These are phyloP conservation scores for Saccharum spontaneum DNA, from an alignment of 176 grass and related monocot genomes.

Conservation along the genomic window DNA sequence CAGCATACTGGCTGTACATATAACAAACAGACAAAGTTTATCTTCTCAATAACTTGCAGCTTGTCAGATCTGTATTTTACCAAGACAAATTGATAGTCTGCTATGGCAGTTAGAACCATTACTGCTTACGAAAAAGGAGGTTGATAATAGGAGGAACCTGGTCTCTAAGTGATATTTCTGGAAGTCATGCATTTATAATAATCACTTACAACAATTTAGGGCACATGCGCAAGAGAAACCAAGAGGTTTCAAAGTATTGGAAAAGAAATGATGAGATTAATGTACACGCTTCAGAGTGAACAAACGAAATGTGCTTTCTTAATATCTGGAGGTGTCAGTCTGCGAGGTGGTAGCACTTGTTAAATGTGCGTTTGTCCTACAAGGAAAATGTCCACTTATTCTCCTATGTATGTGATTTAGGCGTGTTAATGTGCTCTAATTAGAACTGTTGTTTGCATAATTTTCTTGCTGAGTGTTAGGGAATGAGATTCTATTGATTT, in stretches of 20 bases:
- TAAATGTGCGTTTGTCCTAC: background rate
- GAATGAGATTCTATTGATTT: too few species aligned
- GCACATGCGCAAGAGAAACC: background rate
- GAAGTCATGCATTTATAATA: background rate
- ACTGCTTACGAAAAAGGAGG: background rate
- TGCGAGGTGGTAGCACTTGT: background rate
- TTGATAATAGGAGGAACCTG: background rate
- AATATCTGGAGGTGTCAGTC: background rate
- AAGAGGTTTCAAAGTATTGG: background rate
- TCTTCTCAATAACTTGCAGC: background rate
- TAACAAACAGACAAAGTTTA: background rate
- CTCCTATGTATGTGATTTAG: background rate
- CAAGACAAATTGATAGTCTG: background rate
- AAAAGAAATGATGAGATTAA: background rate
- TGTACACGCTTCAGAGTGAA: background rate
- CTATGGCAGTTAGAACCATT: background rate
- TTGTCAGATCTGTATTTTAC: background rate
- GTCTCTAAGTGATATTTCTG: constrained; percentile 17
- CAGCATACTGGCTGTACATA: background rate
- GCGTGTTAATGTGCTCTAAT: background rate
- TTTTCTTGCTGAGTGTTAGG: constrained; percentile 35
- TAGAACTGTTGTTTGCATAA: background rate
- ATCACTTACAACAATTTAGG: background rate
- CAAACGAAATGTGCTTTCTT: background rate
- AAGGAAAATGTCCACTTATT: background rate